Evolutionary conservation across 805 yeast species (phyloP).

Genomic region (Suhomyces canberraensis): DNA sequence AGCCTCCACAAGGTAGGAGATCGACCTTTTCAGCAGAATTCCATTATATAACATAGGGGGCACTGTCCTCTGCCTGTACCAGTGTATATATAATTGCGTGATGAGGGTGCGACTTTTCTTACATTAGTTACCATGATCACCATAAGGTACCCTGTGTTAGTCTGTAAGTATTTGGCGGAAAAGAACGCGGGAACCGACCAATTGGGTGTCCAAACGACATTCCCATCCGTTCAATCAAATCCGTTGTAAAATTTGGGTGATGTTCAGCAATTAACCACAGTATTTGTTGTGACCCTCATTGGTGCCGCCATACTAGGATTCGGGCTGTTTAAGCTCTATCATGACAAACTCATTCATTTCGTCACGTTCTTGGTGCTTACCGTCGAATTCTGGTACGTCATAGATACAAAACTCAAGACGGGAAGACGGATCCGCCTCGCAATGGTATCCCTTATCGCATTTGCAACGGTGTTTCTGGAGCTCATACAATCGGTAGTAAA

Average conservation of each 20-base stretch:
- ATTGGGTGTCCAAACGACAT: neutral
- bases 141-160: slow-evolving; percentile 7
- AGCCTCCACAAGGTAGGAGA: slow-evolving; percentile 8
- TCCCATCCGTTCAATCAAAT: neutral
- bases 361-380: slow-evolving; percentile 46
- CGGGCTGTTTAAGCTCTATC: slow-evolving; percentile 42
- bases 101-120: no score
- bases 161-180: slow-evolving; percentile 11
- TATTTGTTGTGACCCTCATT: slow-evolving; percentile 22
- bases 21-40: slow-evolving; percentile 1
- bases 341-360: slow-evolving; percentile 55
- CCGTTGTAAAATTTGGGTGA: no score
- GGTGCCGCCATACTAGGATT: slow-evolving; percentile 49
- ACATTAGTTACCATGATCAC: slow-evolving; percentile 3
- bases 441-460: slow-evolving; percentile 21
- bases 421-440: slow-evolving; percentile 13
- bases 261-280: slow-evolving; percentile 16
- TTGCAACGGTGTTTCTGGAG: slow-evolving; percentile 51
- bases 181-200: no score
- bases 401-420: slow-evolving; percentile 30
- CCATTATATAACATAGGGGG: no score
- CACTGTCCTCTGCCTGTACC: no score
- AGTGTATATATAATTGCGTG: no score
- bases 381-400: slow-evolving; percentile 43
- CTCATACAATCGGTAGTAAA: slow-evolving; percentile 45